Base-by-base conservation (phyloP, 179 eudicot species). In the Carnegiea gigantea region DNA sequence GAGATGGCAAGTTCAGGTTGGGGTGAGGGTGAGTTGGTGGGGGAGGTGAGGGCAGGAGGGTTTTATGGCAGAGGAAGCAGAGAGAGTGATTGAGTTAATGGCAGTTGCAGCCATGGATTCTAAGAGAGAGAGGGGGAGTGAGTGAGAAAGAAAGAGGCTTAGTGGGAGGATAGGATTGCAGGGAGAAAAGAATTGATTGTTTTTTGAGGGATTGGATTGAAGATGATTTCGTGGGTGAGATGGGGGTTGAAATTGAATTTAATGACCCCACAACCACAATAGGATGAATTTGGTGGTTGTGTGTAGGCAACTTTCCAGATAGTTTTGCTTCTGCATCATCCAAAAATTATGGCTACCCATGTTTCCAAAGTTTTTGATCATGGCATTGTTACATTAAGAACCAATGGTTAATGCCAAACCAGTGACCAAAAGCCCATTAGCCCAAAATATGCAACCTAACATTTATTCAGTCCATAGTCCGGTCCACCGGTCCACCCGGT, bases 91-190 rank as follows among this genome's bases (percentile, higher is more conserved):
- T 24, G 79, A 74, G 80, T 59, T 48, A 30, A 71, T 67, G 70
- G 76, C 72, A 23, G 88, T 77, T 70, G 84, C 73, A 74, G 88
- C 87, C 87, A 85, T 83, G 54, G 83, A 54, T 48, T 48, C 26
- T 76, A 46, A 20, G 5, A 18, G 2, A 9, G 68, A 28, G 30
- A n/a, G 30, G 30, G 30, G 30, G 30, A 30, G n/a, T 17, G 51
- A 18, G 59, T 14, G 49, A 62, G 53, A 21, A 13, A 9, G 68
- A 49, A 9, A 24, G 78, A 49, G 28, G 67, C 21, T 28, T 1
- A 28, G n/a, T 46, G 20, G 77, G 53, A 59, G 67, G 20, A 80
- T 79, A 78, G 72, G 76, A 20, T 38, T 38, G 0, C 1, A 38
- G 43, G 43, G 43, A 38, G 43, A 38, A 38, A 38, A 3, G 62